phyloP scores from a whole-genome alignment of 2,329 filamentous ascomycete species.

The Curvularia verruculosa region DNA sequence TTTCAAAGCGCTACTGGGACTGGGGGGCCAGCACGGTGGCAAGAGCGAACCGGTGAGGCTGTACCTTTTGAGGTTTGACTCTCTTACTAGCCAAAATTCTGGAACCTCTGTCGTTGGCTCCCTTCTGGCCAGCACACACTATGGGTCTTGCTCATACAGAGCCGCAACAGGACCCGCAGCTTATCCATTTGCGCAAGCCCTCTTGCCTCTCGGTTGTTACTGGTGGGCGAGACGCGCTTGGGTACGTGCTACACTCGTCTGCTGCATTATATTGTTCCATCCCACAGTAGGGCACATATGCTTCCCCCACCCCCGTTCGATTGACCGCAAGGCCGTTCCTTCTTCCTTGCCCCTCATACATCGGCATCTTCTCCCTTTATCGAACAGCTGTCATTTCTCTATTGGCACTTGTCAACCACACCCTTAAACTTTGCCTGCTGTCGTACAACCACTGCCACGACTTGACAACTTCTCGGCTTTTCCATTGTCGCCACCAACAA shows the following conservation, averaged over 20 bases:
- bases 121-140: conserved; percentile 85
- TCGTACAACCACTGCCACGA: conserved; percentile 49
- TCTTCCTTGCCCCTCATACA: conserved; percentile 45
- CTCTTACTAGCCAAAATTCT: conserved; percentile 47
- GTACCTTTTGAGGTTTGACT: conserved; percentile 46
- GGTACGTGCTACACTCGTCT: conserved; percentile 49
- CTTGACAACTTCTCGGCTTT: conserved; percentile 34
- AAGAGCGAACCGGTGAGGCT: conserved; percentile 48
- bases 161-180: conserved; percentile 52
- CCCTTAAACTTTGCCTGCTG: conserved; percentile 31
- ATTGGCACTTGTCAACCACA: conserved; percentile 45
- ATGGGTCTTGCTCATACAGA: conserved; percentile 55
- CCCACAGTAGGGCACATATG: conserved; percentile 48
- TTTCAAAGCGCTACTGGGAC: conserved; percentile 42
- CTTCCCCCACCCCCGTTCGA: conserved; percentile 41
- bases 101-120: conserved; percentile 41
- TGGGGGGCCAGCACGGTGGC: conserved; percentile 44
- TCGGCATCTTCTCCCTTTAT: conserved; percentile 37
- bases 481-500: conserved; percentile 41
- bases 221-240: conserved; percentile 54
- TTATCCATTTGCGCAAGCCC: conserved; percentile 47
- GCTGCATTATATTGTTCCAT: conserved; percentile 51
- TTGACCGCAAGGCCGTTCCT: conserved; percentile 47
- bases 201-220: conserved; percentile 59
- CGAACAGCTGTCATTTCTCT: conserved; percentile 47